Evolutionary conservation across 2,329 filamentous ascomycete species (phyloP), one percentile per base, ranked within the genome.

Genomic region (Juglanconis oblonga): DNA sequence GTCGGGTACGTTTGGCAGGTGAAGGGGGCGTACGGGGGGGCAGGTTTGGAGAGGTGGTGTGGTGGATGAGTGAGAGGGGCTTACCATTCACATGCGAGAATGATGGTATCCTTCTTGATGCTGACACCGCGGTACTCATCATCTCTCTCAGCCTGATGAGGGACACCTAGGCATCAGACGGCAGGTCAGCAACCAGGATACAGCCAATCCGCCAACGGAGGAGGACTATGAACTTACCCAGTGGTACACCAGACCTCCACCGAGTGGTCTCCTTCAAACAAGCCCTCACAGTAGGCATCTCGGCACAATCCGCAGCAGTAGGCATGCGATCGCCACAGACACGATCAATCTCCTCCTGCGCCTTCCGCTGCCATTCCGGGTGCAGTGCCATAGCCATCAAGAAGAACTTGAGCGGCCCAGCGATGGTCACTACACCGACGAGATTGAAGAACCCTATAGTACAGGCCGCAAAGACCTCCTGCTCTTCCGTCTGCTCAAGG

Each of bases 261-360:
- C 83, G 73, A n/a, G 84, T 68, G 13, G 80, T 82, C 70, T 87
- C 84, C 69, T 86, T 84, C 32, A 86, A 71, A 47, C 81, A 81
- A 1, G 83, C 83, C 14, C 82, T 74, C 9, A 85, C 76, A 0
- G 75, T 81, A 0, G 83, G 83, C 24, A 86, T 70, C 14, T 77
- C 70, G 2, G 78, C 71, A 64, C 78, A 79, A 65, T 86, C 81
- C 7, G 73, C 71, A 38, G 80, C 76, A 13, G 71, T 79, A 0
- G 83, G 83, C 72, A 85, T 75, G 24, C 79, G 75, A 60, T 81
- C 76, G 14, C 81, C 81, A 57, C 81, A 83, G 1, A 85, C 80
- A 8, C 75, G 70, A 64, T 87, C 84, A 13, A 87, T 77, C 68
- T 87, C 83, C 50, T 79, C 81, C 67, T 86, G 82, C 5, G 80